Percentiles rank a stretch among this genome's conserved stretches.
phyloP scores from a whole-genome alignment of 2,329 filamentous ascomycete species.

The Venturia carpophila region DNA sequence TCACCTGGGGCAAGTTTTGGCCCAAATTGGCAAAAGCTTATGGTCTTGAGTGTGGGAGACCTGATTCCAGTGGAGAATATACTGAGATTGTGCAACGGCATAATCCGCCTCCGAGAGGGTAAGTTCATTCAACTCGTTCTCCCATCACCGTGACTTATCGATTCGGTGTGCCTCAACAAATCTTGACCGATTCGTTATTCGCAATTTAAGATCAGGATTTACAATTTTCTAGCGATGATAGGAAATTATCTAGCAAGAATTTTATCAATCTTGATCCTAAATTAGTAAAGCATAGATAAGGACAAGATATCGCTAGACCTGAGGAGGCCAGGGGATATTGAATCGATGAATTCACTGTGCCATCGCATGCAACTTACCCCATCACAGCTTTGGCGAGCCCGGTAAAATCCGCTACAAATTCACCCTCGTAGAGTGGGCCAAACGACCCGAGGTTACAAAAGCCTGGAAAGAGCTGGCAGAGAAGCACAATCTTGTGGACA shows the following conservation, averaged over 20 bases:
- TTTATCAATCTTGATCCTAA: too few relatives aligned
- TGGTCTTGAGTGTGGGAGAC: constrained; percentile 30
- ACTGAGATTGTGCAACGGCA: constrained; percentile 24
- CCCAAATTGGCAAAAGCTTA: constrained; percentile 38
- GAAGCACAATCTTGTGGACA: constrained; percentile 35
- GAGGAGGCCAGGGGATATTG: too few relatives aligned
- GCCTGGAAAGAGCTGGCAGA: constrained; percentile 41
- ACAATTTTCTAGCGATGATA: too few relatives aligned
- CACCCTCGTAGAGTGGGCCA: constrained; percentile 41
- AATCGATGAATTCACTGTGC: too few relatives aligned
- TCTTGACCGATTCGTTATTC: too few relatives aligned
- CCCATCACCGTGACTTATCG: too few relatives aligned
- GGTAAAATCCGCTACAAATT: constrained; percentile 34
- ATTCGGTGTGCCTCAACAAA: too few relatives aligned
- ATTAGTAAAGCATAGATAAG: too few relatives aligned
- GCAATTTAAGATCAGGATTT: too few relatives aligned
- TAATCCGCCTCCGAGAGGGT: constrained; percentile 28
- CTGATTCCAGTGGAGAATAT: constrained; percentile 24
- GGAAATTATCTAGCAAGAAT: too few relatives aligned
- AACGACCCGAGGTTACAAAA: constrained; percentile 35
- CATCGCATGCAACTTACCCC: background rate
- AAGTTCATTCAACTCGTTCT: constrained; percentile 15
- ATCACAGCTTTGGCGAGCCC: constrained; percentile 38
- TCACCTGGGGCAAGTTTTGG: constrained; percentile 44
- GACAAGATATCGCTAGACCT: too few relatives aligned